Base-by-base conservation (phyloP, 202 grass and related monocot genomes). In the Sporobolus alterniflorus region DNA sequence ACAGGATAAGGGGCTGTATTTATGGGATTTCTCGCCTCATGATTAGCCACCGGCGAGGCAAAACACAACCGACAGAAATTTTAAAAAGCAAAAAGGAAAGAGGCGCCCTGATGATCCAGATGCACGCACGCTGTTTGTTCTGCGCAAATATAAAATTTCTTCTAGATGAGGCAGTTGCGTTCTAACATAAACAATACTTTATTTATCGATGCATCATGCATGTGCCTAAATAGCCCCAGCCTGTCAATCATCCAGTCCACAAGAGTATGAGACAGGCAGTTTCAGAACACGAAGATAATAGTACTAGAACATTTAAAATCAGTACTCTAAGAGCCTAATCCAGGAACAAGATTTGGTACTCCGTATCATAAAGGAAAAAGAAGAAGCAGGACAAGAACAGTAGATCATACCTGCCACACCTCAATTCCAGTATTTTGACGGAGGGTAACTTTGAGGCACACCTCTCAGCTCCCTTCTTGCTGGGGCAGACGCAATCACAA, bases 11-110 rank as follows among this genome's bases (percentile, higher is more conserved):
- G 87, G 64, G n/a, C n/a, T n/a, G n/a, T n/a, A 40, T 56, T 85
- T 43, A 77, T 88, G 42, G 83, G 88, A 62, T 76, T 85, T 93
- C 84, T 82, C 78, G 76, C 63, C 80, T 75, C 72, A 87, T 89
- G 51, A 90, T 84, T 92, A 83, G 88, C 73, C 72, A 49, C 39
- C 46, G 65, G 24, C 21, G 22, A 74, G 36, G 25, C 29, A 39
- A 49, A 46, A 64, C 31, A 69, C 50, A 72, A n/a, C n/a, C n/a
- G n/a, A n/a, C n/a, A n/a, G n/a, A n/a, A n/a, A n/a, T n/a, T n/a
- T n/a, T n/a, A n/a, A n/a, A n/a, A n/a, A n/a, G n/a, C n/a, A n/a
- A n/a, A n/a, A n/a, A n/a, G n/a, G n/a, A n/a, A n/a, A n/a, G n/a
- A n/a, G n/a, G n/a, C n/a, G n/a, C n/a, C n/a, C n/a, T n/a, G 32